Conservation (phyloP, 2,329 filamentous ascomycete genomes). For the Pseudogymnoascus pannorum region DNA sequence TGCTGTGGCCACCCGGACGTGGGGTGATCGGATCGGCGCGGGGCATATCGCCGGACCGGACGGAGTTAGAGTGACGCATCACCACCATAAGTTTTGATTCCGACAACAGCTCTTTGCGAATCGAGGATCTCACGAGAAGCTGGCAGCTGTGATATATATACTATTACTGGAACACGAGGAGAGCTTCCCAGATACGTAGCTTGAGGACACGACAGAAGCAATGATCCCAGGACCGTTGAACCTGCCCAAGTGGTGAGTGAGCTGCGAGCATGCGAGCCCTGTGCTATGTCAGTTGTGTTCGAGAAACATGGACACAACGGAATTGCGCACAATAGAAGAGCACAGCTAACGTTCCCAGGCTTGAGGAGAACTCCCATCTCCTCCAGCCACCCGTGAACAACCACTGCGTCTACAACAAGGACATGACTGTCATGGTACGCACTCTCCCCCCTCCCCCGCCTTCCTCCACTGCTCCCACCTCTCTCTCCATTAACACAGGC, state of each 20-base stretch:
- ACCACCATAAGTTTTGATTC: neutral
- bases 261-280: neutral
- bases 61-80: neutral
- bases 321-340: neutral
- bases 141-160: neutral
- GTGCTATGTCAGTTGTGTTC: neutral
- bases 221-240: neutral
- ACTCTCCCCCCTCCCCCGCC: slow-evolving; percentile 17
- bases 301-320: neutral
- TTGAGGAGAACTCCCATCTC: slow-evolving; percentile 84
- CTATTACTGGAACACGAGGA: neutral
- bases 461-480: neutral
- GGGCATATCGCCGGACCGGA: neutral
- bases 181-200: neutral
- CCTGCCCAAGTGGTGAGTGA: slow-evolving; percentile 3
- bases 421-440: slow-evolving; percentile 78
- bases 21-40: slow-evolving; percentile 5
- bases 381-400: slow-evolving; percentile 94
- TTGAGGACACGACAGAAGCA: neutral
- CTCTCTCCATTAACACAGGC: neutral
- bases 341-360: slow-evolving; percentile 45
- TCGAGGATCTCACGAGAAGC: neutral
- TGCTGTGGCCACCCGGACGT: neutral
- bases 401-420: slow-evolving; percentile 88
- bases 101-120: neutral